A percentile compares a stretch with the other conserved stretches of the same genome.
Conservation (phyloP, 139 green algal genomes). For the Closterium sp. region DNA sequence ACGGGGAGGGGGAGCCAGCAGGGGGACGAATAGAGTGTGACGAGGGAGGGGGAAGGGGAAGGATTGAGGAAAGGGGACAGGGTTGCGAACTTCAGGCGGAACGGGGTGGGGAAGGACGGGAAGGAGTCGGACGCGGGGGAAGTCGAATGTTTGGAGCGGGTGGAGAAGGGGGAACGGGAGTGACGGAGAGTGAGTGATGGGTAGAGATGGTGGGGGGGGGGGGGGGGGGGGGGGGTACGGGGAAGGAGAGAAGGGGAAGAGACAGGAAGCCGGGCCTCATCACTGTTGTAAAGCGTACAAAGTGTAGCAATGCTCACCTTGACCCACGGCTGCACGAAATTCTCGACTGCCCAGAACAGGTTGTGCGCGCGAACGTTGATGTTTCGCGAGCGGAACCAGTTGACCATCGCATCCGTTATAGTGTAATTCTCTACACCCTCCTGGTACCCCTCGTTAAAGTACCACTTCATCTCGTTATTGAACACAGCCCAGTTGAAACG, state of each 20-base stretch:
- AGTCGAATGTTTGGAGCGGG: background rate
- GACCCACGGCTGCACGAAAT: conserved; percentile 43
- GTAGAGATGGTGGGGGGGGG: background rate
- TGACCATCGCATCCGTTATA: conserved; percentile 25
- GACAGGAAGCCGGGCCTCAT: background rate
- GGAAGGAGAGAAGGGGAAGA: conserved; percentile 1
- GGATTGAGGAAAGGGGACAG: background rate
- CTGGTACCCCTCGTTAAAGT: conserved; percentile 21
- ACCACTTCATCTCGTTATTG: conserved; percentile 53
- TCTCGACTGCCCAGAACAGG: conserved; percentile 43
- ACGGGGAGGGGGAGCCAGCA: background rate
- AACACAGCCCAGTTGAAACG: conserved; percentile 46
- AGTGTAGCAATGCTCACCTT: conserved; percentile 21
- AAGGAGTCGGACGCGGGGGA: background rate
- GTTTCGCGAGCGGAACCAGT: background rate
- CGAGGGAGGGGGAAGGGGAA: background rate
- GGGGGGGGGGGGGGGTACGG: too few species aligned
- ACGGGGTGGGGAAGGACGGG: background rate
- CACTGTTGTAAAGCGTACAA: background rate
- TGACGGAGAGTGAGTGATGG: background rate
- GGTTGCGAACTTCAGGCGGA: background rate
- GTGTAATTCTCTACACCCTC: conserved; percentile 15
- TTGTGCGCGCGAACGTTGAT: conserved; percentile 38
- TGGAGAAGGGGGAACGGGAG: background rate
- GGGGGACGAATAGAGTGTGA: background rate